These are phyloP conservation scores for Leptographium wingfieldii DNA, from an alignment of 2,329 filamentous ascomycete species.

Conservation along the genomic window DNA sequence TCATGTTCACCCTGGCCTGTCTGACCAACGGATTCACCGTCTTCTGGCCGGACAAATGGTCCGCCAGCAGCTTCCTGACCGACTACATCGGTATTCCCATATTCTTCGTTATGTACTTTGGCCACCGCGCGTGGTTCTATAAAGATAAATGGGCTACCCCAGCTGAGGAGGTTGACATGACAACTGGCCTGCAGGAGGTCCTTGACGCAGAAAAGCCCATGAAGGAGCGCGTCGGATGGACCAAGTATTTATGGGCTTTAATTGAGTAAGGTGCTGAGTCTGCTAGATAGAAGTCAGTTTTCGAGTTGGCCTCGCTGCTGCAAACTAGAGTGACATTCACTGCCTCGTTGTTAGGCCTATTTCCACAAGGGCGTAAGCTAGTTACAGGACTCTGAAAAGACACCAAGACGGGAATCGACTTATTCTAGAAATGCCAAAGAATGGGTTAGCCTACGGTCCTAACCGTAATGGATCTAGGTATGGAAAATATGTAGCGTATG, in stretches of 20 bases:
- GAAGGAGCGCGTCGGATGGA: not conserved
- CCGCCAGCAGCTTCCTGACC: conserved; percentile 15
- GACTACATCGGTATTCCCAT: conserved; percentile 25
- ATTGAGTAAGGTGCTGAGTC: not conserved
- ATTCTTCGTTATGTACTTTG: conserved; percentile 12
- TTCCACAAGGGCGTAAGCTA: no score
- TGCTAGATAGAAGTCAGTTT: not conserved
- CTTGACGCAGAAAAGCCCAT: not conserved
- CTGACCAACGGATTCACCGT: conserved; percentile 18
- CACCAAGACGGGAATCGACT: no score
- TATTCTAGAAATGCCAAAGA: no score
- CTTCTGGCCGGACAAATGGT: conserved; percentile 23
- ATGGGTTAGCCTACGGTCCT: no score
- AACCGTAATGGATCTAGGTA: no score
- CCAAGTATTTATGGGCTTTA: not conserved
- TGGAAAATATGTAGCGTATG: no score
- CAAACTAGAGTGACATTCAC: no score
- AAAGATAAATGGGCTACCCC: not conserved
- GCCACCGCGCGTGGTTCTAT: conserved; percentile 28
- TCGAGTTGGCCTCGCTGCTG: no score
- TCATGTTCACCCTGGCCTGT: conserved; percentile 24
- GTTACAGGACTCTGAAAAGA: no score
- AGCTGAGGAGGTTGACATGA: not conserved
- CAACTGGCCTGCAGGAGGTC: conserved; percentile 1
- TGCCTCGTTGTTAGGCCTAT: no score